These are phyloP conservation scores for Logfia minima DNA, from an alignment of 129 eudicot species.

Conservation along the genomic window DNA sequence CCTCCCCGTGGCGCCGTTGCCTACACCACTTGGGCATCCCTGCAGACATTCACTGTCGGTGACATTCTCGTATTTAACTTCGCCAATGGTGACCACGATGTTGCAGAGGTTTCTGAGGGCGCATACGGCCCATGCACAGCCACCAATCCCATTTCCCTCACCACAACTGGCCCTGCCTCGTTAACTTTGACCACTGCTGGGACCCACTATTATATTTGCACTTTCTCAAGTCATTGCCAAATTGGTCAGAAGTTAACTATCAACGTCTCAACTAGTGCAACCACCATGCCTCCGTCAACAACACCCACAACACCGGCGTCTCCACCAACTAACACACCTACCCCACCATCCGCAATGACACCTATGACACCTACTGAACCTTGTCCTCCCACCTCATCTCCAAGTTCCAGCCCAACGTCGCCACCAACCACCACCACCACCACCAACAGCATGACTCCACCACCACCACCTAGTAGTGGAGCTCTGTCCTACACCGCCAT, in stretches of 20 bases:
- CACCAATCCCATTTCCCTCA: conserved; percentile 24
- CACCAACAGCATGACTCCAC: conserved; percentile 2
- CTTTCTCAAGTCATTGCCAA: conserved; percentile 41
- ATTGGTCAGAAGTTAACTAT: conserved; percentile 60
- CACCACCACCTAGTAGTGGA: conserved; percentile 26
- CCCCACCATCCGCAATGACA: conserved; percentile 23
- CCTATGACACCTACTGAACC: conserved; percentile 12
- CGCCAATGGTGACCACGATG: conserved; percentile 4
- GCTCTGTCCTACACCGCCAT: conserved; percentile 33
- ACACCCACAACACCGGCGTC: conserved; percentile 19
- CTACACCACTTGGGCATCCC: conserved; percentile 25
- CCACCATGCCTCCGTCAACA: conserved; percentile 35
- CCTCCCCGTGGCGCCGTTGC: conserved; percentile 12
- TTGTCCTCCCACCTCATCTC: conserved; percentile 30
- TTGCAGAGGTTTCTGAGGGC: conserved; percentile 27
- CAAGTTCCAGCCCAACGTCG: conserved; percentile 12
- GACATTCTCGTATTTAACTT: conserved; percentile 30
- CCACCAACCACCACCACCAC: conserved; percentile 22
- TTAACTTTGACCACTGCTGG: conserved; percentile 48
- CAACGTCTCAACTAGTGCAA: conserved; percentile 29
- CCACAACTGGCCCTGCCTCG: conserved; percentile 41
- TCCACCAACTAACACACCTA: conserved; percentile 19
- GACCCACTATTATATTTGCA: conserved; percentile 45
- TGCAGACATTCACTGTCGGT: conserved; percentile 29
- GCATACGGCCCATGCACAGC: conserved; percentile 30